Base-by-base conservation (phyloP, 208 protist species). In the Herpetomonas tarakana region DNA sequence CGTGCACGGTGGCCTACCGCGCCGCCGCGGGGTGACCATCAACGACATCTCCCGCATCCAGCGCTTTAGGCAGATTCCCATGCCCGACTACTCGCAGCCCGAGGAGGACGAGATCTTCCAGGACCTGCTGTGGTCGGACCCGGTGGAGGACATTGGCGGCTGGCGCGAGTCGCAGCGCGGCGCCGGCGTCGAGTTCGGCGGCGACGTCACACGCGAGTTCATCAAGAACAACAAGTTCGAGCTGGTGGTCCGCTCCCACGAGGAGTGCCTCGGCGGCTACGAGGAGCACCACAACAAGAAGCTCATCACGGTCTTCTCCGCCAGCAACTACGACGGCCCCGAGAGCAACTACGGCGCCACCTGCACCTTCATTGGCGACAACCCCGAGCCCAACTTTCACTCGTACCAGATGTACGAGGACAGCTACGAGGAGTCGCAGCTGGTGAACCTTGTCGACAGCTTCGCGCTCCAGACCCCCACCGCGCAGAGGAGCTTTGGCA, bases 281-380 rank as follows among this genome's bases (percentile, higher is more conserved):
- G 88, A 98, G 78, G 82, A 98, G 41, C 85, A 93, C 51, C 91
- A 98, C 74, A 78, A 93, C 66, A 93, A 88, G 28, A 79, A 86
- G 44, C 87, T 97, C 29, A 85, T 98, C 62, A 99, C 98, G 24
- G 78, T 99, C 50, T 99, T 99, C 78, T 98, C 91, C n/a, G 97
- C 97, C 11, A 98, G 97, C 58, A 98, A 99, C 74, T 99, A 99
- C 78, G 98, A 98, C 66, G 96, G 97, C 11, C 88, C 92, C 12
- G 86, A 90, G 53, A 86, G 78, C 45, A 93, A 96, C 71, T 81
- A 84, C 57, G 90, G 89, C 59, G 70, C 82, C 44, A 72, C 80
- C 53, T 84, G 78, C 58, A 79, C 79, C 52, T 87, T 95, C 63
- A 81, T 91, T 39, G 81, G 77, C 22, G 80, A 92, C 71, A 78